Evolutionary conservation across 2,329 filamentous ascomycete genomes (phyloP).

Genomic region (Shiraia bambusicola): DNA sequence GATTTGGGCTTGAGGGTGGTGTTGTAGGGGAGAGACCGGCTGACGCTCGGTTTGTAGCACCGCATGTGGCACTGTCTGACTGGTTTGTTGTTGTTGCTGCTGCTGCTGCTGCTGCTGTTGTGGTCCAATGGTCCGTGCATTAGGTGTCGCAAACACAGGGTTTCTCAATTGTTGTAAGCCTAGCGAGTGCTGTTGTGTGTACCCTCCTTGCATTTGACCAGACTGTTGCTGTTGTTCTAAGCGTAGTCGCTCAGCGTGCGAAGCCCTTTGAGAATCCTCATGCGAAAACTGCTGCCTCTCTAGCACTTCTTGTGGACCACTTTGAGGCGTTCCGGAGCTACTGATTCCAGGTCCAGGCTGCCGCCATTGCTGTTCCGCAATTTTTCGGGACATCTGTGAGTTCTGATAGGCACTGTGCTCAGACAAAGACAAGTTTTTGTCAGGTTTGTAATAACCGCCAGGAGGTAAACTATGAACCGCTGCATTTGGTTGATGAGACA

Average conservation of each 20-base stretch:
- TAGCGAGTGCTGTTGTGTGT: too few relatives aligned
- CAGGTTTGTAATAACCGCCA: constrained; percentile 31
- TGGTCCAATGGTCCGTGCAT: too few relatives aligned
- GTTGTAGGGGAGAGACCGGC: constrained; percentile 8
- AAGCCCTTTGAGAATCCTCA: constrained; percentile 2
- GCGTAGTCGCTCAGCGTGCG: constrained; percentile 3
- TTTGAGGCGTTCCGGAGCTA: not conserved
- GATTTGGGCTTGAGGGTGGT: constrained; percentile 1
- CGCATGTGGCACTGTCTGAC: constrained; percentile 6
- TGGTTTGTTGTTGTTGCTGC: constrained; percentile 3
- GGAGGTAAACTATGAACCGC: constrained; percentile 9
- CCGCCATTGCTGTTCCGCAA: constrained; percentile 13
- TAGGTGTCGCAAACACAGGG: too few relatives aligned
- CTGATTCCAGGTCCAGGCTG: not conserved
- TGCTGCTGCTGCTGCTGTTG: constrained; percentile 2
- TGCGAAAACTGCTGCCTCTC: not conserved
- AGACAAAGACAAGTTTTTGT: constrained; percentile 7
- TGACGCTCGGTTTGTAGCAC: constrained; percentile 8
- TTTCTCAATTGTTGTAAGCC: too few relatives aligned
- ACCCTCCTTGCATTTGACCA: not conserved
- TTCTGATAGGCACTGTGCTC: constrained; percentile 20
- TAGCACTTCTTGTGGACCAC: too few relatives aligned
- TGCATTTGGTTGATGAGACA: constrained; percentile 9
- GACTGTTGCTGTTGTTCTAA: constrained; percentile 1
- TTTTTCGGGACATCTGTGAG: constrained; percentile 16